Evolutionary conservation across 306 rosid species (phyloP).

Genomic region (Begonia fuchsioides): DNA sequence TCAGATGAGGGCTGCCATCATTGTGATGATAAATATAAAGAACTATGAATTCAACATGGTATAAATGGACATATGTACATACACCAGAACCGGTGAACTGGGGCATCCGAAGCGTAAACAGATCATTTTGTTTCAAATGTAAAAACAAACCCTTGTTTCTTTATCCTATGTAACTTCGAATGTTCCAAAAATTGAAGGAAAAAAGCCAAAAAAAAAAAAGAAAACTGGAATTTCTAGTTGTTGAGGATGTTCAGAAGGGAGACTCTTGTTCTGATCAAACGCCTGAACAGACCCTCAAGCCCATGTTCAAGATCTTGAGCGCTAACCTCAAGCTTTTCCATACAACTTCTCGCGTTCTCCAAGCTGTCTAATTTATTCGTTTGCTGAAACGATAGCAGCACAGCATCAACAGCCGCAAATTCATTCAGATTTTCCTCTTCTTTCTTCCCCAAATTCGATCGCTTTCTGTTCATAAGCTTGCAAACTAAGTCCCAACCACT

Average conservation of each 20-base stretch:
- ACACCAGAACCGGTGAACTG: too few species aligned
- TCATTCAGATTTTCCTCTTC: conserved; percentile 17
- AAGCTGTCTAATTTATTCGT: conserved; percentile 13
- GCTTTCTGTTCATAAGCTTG: conserved; percentile 22
- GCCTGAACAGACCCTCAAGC: conserved; percentile 23
- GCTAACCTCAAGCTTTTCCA: conserved; percentile 25
- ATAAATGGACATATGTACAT: too few species aligned
- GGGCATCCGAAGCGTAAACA: too few species aligned
- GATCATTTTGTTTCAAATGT: too few species aligned
- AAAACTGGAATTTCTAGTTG: conserved; percentile 4
- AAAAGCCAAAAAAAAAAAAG: too few species aligned
- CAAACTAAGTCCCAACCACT: conserved; percentile 25
- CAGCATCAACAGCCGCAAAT: conserved; percentile 23
- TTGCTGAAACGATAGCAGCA: conserved; percentile 11
- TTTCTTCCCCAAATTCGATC: conserved; percentile 14
- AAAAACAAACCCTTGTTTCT: too few species aligned
- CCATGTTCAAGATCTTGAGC: conserved; percentile 29
- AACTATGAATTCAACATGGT: too few species aligned
- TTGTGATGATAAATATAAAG: too few species aligned
- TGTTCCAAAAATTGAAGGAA: too few species aligned
- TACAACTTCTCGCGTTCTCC: conserved; percentile 11
- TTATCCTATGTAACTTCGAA: too few species aligned
- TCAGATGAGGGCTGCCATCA: too few species aligned
- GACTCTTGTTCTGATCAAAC: conserved; percentile 29
- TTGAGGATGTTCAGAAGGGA: conserved; percentile 34